These are phyloP conservation scores for Diplodia intermedia DNA, from an alignment of 2,329 filamentous ascomycete species.

Conservation along the genomic window DNA sequence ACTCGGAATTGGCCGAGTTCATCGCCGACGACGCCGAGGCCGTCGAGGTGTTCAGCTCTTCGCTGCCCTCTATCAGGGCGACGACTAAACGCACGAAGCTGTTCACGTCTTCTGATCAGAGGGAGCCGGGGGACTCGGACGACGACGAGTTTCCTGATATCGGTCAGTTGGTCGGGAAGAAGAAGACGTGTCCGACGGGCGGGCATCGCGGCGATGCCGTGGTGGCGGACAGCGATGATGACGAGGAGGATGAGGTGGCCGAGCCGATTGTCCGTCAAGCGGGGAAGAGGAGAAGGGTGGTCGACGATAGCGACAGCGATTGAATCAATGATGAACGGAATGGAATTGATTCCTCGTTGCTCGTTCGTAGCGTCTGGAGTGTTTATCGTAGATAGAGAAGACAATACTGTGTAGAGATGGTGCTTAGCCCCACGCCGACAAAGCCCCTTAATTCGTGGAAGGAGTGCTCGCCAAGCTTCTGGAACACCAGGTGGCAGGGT, in stretches of 20 bases:
- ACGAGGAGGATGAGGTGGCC: slow-evolving; percentile 1
- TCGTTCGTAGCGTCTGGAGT: not conserved
- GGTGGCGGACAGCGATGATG: slow-evolving; percentile 16
- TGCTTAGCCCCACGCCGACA: not conserved
- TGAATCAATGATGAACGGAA: not conserved
- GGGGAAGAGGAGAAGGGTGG: slow-evolving; percentile 19
- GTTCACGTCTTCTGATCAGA: slow-evolving; percentile 19
- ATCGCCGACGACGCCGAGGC: slow-evolving; percentile 54
- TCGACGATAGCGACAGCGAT: slow-evolving; percentile 29
- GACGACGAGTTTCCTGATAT: slow-evolving; percentile 31
- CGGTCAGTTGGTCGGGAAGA: slow-evolving; percentile 10
- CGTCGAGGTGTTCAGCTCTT: slow-evolving; percentile 35
- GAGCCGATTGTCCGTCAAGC: not conserved
- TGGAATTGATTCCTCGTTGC: not conserved
- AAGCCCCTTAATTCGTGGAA: slow-evolving; percentile 9
- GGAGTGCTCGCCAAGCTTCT: slow-evolving; percentile 8
- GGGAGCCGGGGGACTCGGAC: slow-evolving; percentile 6
- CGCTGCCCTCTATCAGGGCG: slow-evolving; percentile 5
- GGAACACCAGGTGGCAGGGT: slow-evolving; percentile 3
- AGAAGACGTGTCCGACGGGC: not conserved
- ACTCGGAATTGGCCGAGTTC: slow-evolving; percentile 56
- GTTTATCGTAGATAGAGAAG: not conserved
- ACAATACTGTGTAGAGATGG: not conserved
- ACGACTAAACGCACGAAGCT: slow-evolving; percentile 10
- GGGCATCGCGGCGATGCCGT: not conserved